These are phyloP conservation scores for Lactifluus subvellereus DNA, from an alignment of 768 basidiomycete genomes.

Conservation along the genomic window DNA sequence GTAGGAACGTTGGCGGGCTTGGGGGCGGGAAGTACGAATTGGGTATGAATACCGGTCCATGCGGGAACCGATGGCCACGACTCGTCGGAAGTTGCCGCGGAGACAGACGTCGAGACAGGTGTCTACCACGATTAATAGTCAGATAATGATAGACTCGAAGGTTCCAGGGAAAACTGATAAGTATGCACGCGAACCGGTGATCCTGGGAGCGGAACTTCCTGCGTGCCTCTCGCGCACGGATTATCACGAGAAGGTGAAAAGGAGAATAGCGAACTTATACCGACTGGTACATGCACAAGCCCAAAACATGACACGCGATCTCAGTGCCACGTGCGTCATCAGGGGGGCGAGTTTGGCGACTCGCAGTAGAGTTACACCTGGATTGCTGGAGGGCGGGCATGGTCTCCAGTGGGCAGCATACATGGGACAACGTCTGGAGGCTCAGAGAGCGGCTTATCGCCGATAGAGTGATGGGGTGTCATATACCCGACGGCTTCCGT, in stretches of 20 bases:
- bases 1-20: background rate
- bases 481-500: background rate
- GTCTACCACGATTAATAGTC: conserved; percentile 25
- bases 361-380: background rate
- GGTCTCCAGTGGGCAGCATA: background rate
- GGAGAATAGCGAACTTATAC: background rate
- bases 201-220: background rate
- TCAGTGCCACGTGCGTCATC: background rate
- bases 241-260: background rate
- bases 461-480: background rate
- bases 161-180: background rate
- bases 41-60: conserved; percentile 6
- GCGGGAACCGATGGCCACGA: conserved; percentile 32
- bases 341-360: background rate
- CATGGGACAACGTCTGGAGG: background rate
- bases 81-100: conserved; percentile 41
- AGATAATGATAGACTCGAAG: background rate
- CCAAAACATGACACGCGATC: background rate
- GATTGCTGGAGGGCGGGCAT: background rate
- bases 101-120: conserved; percentile 37
- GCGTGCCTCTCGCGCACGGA: background rate
- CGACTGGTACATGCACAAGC: background rate
- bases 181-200: background rate
- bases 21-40: conserved; percentile 3
- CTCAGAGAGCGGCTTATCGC: background rate